phyloP scores from a whole-genome alignment of 179 eudicot species.

The Beta corolliflora region DNA sequence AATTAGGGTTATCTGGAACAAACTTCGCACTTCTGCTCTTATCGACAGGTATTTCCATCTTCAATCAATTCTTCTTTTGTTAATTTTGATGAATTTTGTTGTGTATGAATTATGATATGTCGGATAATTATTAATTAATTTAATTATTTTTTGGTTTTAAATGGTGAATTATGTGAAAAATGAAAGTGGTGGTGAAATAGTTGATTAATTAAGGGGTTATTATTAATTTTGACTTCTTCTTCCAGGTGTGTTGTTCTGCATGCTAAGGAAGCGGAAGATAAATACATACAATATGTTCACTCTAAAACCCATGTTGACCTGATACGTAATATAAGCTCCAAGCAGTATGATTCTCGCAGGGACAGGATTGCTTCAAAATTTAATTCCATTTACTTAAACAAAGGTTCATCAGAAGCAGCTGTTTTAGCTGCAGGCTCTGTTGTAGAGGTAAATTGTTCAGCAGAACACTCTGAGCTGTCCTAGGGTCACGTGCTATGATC shows the following conservation, averaged over 20 bases:
- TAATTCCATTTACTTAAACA: conserved; percentile 85
- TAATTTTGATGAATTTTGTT: not conserved
- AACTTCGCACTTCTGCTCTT: conserved; percentile 45
- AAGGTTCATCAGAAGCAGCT: conserved; percentile 94
- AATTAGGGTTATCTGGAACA: conserved; percentile 69
- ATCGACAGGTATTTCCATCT: conserved; percentile 33
- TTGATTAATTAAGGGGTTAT: not conserved
- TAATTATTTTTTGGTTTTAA: no score
- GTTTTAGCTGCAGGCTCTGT: conserved; percentile 95
- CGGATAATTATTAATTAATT: no score
- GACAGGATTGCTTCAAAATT: conserved; percentile 53
- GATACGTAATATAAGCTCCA: conserved; percentile 74
- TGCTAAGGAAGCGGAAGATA: conserved; percentile 79
- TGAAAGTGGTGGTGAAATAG: not conserved
- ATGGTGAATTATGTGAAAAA: not conserved
- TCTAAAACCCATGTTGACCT: conserved; percentile 64
- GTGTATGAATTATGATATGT: no score
- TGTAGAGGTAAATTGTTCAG: conserved; percentile 54
- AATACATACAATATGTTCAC: conserved; percentile 73
- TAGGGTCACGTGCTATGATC: not conserved
- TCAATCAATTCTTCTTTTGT: not conserved
- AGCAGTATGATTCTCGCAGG: conserved; percentile 49
- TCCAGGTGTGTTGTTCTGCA: conserved; percentile 72
- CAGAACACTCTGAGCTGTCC: not conserved
- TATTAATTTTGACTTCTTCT: not conserved